phyloP scores from a whole-genome alignment of 192 early-diverging fungal species.

The Coemansia sp. region DNA sequence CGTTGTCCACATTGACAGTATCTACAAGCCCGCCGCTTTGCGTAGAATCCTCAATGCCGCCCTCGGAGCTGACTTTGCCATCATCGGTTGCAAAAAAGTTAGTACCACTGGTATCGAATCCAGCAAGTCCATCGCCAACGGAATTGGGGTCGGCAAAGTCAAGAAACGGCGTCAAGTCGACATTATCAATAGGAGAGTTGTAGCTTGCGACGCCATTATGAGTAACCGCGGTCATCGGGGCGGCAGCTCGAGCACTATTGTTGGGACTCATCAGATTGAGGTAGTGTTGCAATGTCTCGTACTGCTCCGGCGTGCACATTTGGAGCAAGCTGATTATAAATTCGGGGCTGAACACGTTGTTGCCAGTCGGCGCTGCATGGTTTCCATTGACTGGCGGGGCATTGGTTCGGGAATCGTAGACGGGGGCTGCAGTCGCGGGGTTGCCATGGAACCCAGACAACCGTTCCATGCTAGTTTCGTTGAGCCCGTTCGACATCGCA shows the following conservation, averaged over 20 bases:
- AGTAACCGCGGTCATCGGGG: neutral
- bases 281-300: conserved; percentile 27
- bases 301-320: conserved; percentile 32
- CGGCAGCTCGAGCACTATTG: neutral
- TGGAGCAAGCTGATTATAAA: conserved; percentile 11
- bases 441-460: conserved; percentile 3
- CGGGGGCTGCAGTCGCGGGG: neutral
- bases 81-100: neutral
- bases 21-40: neutral
- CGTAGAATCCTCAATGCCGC: neutral
- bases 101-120: neutral
- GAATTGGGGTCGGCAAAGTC: conserved; percentile 46
- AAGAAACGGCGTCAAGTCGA: conserved; percentile 30
- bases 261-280: conserved; percentile 17
- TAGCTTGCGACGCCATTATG: neutral
- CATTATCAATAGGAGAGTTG: neutral
- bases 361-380: neutral
- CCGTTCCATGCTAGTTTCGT: conserved; percentile 5
- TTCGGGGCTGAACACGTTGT: conserved; percentile 7
- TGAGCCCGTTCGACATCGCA: neutral
- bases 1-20: neutral
- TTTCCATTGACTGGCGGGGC: neutral
- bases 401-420: neutral
- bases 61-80: neutral
- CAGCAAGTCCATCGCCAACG: neutral